Conservation (phyloP, 2,329 filamentous ascomycete genomes). For the Xylariaceae sp. region DNA sequence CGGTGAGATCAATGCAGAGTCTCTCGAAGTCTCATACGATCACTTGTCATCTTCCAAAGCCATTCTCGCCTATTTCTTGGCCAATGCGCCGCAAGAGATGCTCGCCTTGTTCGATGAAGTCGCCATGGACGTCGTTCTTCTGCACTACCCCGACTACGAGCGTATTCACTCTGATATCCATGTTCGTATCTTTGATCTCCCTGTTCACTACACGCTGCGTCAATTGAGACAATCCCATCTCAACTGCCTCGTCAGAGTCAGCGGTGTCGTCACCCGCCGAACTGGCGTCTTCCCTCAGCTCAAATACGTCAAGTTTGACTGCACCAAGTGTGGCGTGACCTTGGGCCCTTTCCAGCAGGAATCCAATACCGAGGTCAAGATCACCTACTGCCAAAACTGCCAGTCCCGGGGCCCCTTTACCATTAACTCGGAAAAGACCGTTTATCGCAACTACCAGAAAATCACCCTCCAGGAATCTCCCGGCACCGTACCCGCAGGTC, state of each 20-base stretch:
- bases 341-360: slow-evolving; percentile 97
- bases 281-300: slow-evolving; percentile 96
- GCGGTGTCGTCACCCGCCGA: slow-evolving; percentile 89
- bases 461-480: slow-evolving; percentile 95
- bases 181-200: slow-evolving; percentile 91
- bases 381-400: slow-evolving; percentile 94
- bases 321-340: slow-evolving; percentile 85
- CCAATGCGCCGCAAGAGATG: slow-evolving; percentile 92
- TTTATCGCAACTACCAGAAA: slow-evolving; percentile 98
- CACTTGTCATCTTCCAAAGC: slow-evolving; percentile 89
- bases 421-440: slow-evolving; percentile 93
- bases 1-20: slow-evolving; percentile 96
- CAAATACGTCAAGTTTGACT: slow-evolving; percentile 98
- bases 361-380: slow-evolving; percentile 92
- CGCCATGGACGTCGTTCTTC: slow-evolving; percentile 90
- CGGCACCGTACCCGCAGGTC: slow-evolving; percentile 91
- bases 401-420: slow-evolving; percentile 93
- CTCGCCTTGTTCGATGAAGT: slow-evolving; percentile 95
- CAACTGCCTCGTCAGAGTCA: slow-evolving; percentile 91
- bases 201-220: slow-evolving; percentile 89
- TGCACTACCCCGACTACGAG: slow-evolving; percentile 97
- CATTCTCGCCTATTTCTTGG: slow-evolving; percentile 90
- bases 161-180: slow-evolving; percentile 97
- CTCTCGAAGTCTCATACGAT: slow-evolving; percentile 92
- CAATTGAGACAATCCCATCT: slow-evolving; percentile 93